Percentiles rank a stretch among this genome's conserved stretches.
Conservation (phyloP, 306 rosid genomes). For the Vachellia collinsii region DNA sequence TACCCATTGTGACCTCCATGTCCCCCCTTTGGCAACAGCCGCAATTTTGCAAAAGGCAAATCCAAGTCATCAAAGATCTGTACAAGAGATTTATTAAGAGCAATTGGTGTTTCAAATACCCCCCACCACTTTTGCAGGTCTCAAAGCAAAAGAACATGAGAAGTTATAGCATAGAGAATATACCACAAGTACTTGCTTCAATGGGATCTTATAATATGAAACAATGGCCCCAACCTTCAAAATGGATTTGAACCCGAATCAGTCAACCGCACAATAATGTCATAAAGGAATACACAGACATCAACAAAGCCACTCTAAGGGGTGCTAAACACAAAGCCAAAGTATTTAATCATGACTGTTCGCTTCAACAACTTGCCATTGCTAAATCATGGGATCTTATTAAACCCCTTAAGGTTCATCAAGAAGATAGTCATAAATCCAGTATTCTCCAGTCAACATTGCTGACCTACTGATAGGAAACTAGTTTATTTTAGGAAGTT, state of each 20-base stretch:
- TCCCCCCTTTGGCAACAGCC: slow-evolving; percentile 94
- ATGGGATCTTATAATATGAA: slow-evolving; percentile 87
- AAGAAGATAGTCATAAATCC: neutral
- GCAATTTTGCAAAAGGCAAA: slow-evolving; percentile 85
- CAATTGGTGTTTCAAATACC: slow-evolving; percentile 25
- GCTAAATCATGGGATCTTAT: neutral
- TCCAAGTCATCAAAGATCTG: slow-evolving; percentile 95
- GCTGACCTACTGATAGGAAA: neutral
- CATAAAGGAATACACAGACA: slow-evolving; percentile 13
- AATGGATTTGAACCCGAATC: slow-evolving; percentile 38
- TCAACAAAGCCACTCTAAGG: slow-evolving; percentile 2
- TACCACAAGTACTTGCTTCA: slow-evolving; percentile 96
- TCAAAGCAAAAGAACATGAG: slow-evolving; percentile 8
- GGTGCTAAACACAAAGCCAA: neutral
- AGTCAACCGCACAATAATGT: slow-evolving; percentile 38
- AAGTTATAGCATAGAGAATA: slow-evolving; percentile 36
- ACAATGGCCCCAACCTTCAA: slow-evolving; percentile 88
- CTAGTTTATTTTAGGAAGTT: too few species aligned
- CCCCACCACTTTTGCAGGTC: slow-evolving; percentile 16
- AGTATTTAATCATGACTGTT: neutral
- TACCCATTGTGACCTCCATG: slow-evolving; percentile 99
- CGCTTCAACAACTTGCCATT: neutral
- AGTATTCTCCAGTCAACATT: slow-evolving; percentile 5
- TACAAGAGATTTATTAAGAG: slow-evolving; percentile 28
- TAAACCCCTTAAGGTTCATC: neutral